These are phyloP conservation scores for Rhodosporidiobolus odoratus DNA, from an alignment of 768 basidiomycete genomes.

Conservation along the genomic window DNA sequence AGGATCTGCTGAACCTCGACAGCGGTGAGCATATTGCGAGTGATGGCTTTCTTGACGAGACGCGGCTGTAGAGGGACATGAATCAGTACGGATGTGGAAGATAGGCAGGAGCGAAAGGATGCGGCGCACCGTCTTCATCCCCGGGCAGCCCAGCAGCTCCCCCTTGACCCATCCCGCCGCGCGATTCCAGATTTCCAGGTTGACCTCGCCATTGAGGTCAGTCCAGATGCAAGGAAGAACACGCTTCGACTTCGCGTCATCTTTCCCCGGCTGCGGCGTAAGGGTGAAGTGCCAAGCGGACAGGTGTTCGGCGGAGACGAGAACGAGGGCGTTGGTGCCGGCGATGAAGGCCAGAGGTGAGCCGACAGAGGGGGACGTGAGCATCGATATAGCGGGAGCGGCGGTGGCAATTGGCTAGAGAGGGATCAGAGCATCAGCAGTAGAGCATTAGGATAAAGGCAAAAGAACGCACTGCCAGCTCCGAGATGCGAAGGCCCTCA, in stretches of 20 bases:
- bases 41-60: not conserved
- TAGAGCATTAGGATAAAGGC: not conserved
- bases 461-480: not conserved
- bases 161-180: slow-evolving; percentile 17
- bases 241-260: not conserved
- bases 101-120: too few species aligned
- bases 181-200: slow-evolving; percentile 11
- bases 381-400: too few species aligned
- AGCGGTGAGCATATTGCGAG: not conserved
- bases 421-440: not conserved
- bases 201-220: slow-evolving; percentile 1
- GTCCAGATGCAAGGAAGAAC: slow-evolving; percentile 12
- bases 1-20: slow-evolving; percentile 6
- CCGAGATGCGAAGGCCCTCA: not conserved
- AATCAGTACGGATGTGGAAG: not conserved
- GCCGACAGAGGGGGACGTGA: not conserved
- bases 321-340: not conserved
- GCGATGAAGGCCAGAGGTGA: slow-evolving; percentile 19
- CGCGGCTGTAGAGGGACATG: not conserved
- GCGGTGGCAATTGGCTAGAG: not conserved
- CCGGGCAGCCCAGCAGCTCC: not conserved
- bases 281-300: slow-evolving; percentile 9
- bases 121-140: slow-evolving; percentile 1
- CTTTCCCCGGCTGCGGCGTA: not conserved
- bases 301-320: slow-evolving; percentile 10